These are phyloP conservation scores for Carex kokanica DNA, from an alignment of 176 grass and related monocot species.

Conservation along the genomic window DNA sequence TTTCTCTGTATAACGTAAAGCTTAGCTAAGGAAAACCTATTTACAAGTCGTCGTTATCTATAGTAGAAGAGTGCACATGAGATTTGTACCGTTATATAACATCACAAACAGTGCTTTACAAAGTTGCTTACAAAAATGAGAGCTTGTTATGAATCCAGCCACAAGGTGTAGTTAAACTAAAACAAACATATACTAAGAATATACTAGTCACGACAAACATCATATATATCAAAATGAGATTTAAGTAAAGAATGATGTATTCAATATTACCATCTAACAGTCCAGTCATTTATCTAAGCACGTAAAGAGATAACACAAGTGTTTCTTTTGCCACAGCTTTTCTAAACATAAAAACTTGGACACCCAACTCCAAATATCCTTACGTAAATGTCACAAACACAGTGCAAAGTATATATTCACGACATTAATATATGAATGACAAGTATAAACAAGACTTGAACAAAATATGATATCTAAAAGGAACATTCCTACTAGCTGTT, in stretches of 20 bases:
- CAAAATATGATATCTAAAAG: neutral
- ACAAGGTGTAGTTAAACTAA: neutral
- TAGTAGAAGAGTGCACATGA: neutral
- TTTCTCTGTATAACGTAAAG: neutral
- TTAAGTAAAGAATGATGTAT: neutral
- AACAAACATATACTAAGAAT: neutral
- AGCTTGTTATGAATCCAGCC: neutral
- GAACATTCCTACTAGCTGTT: conserved; percentile 1
- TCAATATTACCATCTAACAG: no score
- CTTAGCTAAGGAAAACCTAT: neutral
- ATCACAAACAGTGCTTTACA: neutral
- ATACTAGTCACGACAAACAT: neutral
- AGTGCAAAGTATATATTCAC: neutral
- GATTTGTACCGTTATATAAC: neutral
- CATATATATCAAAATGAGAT: neutral
- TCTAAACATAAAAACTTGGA: neutral
- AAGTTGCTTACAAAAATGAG: neutral
- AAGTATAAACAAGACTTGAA: neutral
- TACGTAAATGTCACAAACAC: neutral
- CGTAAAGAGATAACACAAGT: no score
- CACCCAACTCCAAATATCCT: neutral
- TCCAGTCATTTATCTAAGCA: no score
- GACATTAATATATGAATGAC: neutral
- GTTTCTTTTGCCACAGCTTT: no score
- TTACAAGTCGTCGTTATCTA: neutral